These are phyloP conservation scores for Nakazawaea wyomingensis DNA, from an alignment of 805 yeast species.

Conservation along the genomic window DNA sequence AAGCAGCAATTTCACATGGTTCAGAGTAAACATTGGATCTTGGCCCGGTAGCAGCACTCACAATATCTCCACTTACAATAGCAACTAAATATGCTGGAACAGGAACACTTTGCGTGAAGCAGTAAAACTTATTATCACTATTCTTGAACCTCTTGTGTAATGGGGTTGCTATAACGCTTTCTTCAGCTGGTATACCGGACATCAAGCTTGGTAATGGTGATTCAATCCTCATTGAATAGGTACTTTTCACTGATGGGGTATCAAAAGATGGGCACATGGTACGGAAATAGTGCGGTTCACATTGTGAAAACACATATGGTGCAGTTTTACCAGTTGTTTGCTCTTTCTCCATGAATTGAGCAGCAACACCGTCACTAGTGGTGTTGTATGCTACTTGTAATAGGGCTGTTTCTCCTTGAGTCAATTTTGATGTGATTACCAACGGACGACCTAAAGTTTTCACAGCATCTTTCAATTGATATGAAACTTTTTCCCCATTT, in stretches of 20 bases:
- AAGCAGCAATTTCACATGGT: slow-evolving; percentile 58
- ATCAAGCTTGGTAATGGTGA: slow-evolving; percentile 69
- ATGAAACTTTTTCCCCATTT: slow-evolving; percentile 31
- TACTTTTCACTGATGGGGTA: slow-evolving; percentile 78
- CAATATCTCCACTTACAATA: slow-evolving; percentile 78
- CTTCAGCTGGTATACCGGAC: slow-evolving; percentile 43
- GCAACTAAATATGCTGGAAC: slow-evolving; percentile 83
- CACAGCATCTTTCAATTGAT: slow-evolving; percentile 31
- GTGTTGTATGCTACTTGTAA: slow-evolving; percentile 56
- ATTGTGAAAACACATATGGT: slow-evolving; percentile 79
- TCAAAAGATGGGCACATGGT: slow-evolving; percentile 86
- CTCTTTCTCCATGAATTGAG: slow-evolving; percentile 75
- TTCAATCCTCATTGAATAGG: slow-evolving; percentile 49
- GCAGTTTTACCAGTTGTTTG: slow-evolving; percentile 68
- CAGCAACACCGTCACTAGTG: slow-evolving; percentile 72
- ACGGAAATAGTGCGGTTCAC: slow-evolving; percentile 90
- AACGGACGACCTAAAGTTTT: slow-evolving; percentile 62
- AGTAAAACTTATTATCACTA: slow-evolving; percentile 27
- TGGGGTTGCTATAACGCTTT: slow-evolving; percentile 10
- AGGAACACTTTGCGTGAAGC: slow-evolving; percentile 70
- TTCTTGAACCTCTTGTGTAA: slow-evolving; percentile 2
- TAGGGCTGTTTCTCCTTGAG: slow-evolving; percentile 15
- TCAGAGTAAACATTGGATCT: slow-evolving; percentile 80
- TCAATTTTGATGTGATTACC: slow-evolving; percentile 23
- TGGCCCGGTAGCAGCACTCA: slow-evolving; percentile 70